phyloP scores from a whole-genome alignment of 2,329 filamentous ascomycete genomes.

The Anthostomella pinea region DNA sequence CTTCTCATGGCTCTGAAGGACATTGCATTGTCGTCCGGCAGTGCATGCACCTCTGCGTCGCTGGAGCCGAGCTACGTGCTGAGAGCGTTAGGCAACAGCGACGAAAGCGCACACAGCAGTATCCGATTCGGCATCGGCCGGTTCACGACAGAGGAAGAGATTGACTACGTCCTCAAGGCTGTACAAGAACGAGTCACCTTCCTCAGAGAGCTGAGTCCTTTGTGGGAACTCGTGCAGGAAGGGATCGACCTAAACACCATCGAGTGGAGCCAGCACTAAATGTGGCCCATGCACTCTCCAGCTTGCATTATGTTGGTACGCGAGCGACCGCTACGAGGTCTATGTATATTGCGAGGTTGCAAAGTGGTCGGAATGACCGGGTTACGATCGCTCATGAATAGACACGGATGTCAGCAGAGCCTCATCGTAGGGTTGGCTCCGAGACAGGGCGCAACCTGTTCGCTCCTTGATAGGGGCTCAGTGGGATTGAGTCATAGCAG shows the following conservation, averaged over 20 bases:
- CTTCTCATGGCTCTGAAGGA: conserved; percentile 98
- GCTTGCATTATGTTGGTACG: too few species aligned
- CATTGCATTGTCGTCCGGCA: conserved; percentile 93
- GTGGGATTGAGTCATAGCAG: too few species aligned
- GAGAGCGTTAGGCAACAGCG: conserved; percentile 88
- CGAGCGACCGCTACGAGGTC: background rate
- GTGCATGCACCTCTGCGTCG: conserved; percentile 94
- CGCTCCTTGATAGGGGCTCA: too few species aligned
- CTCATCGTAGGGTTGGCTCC: too few species aligned
- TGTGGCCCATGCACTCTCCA: background rate
- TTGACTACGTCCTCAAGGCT: conserved; percentile 95
- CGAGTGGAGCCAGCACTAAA: conserved; percentile 94
- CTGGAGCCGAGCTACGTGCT: conserved; percentile 96
- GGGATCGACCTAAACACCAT: conserved; percentile 94
- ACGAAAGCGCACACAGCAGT: conserved; percentile 96
- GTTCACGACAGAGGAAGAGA: conserved; percentile 92
- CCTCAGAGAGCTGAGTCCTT: conserved; percentile 86
- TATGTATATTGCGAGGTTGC: conserved; percentile 8
- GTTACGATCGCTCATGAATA: too few species aligned
- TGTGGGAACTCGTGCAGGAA: conserved; percentile 98
- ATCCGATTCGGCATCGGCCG: conserved; percentile 97
- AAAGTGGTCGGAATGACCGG: too few species aligned
- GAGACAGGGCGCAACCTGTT: too few species aligned
- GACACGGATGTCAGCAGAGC: too few species aligned
- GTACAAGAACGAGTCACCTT: conserved; percentile 89